Conservation (phyloP, 1,139 yeast species). For the Kurtzmaniella quercitrusa region DNA sequence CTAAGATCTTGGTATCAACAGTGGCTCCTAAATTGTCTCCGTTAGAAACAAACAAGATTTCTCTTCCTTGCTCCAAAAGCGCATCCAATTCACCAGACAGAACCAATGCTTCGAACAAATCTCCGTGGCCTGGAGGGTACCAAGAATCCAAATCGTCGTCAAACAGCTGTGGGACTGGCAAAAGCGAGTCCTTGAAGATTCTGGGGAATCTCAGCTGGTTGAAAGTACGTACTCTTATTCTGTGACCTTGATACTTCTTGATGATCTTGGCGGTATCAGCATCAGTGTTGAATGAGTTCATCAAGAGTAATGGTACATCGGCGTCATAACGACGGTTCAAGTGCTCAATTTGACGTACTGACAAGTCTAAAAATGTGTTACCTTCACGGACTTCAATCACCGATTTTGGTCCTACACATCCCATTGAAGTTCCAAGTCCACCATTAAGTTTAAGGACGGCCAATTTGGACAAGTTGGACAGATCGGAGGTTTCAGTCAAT, state of each 20-base stretch:
- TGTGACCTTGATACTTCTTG: conserved; percentile 94
- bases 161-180: conserved; percentile 82
- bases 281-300: conserved; percentile 98
- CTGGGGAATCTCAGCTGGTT: conserved; percentile 97
- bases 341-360: conserved; percentile 96
- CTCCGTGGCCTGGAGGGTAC: conserved; percentile 99
- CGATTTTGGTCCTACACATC: conserved; percentile 98
- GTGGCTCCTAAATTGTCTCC: conserved; percentile 99
- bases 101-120: conserved; percentile 84
- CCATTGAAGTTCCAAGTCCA: conserved; percentile 99
- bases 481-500: conserved; percentile 33
- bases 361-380: conserved; percentile 88
- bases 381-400: conserved; percentile 99
- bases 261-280: conserved; percentile 93
- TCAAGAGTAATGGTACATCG: conserved; percentile 91
- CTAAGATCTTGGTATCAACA: conserved; percentile 84
- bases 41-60: conserved; percentile 89
- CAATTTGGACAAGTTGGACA: conserved; percentile 66
- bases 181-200: conserved; percentile 86
- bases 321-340: conserved; percentile 87
- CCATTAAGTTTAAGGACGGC: conserved; percentile 96
- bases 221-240: conserved; percentile 91
- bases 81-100: conserved; percentile 91
- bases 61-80: conserved; percentile 89
- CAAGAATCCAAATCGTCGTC: conserved; percentile 80